Evolutionary conservation across 2,329 filamentous ascomycete species (phyloP).

Genomic region (Colletotrichum sp.): DNA sequence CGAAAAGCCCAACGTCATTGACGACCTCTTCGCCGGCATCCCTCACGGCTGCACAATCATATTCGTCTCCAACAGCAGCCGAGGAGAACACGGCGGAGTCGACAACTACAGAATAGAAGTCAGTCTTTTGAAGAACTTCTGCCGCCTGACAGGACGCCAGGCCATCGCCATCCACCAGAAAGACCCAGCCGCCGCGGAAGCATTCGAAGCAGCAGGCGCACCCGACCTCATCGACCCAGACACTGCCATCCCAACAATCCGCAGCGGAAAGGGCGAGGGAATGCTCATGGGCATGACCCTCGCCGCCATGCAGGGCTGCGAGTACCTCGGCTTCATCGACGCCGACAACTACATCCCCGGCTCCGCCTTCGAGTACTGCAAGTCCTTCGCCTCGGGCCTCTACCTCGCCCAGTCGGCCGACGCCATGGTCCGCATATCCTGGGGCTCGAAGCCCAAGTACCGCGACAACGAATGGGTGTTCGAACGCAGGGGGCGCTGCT

Average conservation of each 20-base stretch:
- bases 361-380: constrained; percentile 1
- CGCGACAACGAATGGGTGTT: not conserved
- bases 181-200: not conserved
- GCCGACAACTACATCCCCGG: constrained; percentile 7
- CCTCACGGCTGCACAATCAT: constrained; percentile 1
- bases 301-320: not conserved
- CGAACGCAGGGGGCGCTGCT: not conserved
- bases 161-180: constrained; percentile 10
- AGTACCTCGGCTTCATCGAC: constrained; percentile 6
- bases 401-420: not conserved
- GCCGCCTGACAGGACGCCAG: not conserved
- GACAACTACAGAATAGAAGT: not conserved
- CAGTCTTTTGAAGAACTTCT: not conserved
- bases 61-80: not conserved
- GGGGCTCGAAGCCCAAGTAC: not conserved
- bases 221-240: not conserved
- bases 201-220: not conserved
- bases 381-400: not conserved
- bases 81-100: not conserved
- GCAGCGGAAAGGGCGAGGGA: not conserved
- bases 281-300: constrained; percentile 2
- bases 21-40: constrained; percentile 1
- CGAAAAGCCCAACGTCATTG: not conserved
- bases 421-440: constrained; percentile 1
- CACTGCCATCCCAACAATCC: not conserved